Conservation (phyloP, 2,329 filamentous ascomycete genomes). For the Fusarium tuaranense region DNA sequence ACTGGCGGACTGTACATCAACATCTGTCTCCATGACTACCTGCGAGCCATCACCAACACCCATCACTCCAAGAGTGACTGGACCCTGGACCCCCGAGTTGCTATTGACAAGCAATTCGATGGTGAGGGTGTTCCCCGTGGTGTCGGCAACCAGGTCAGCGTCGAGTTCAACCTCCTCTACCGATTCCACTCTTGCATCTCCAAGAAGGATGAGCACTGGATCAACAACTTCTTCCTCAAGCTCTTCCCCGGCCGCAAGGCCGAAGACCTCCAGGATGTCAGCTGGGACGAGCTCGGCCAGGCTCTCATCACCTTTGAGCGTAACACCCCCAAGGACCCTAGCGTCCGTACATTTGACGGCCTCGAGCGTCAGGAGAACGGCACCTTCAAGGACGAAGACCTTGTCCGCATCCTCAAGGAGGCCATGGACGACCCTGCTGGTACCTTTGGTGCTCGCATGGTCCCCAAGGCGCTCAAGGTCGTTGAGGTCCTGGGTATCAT, state of each 20-base stretch:
- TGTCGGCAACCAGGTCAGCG: constrained; percentile 74
- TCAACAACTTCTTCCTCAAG: constrained; percentile 61
- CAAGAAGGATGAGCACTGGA: constrained; percentile 71
- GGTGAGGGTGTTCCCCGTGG: constrained; percentile 63
- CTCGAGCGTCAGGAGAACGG: constrained; percentile 62
- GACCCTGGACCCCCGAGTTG: constrained; percentile 73
- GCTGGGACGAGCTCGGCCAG: constrained; percentile 37
- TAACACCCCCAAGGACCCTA: constrained; percentile 52
- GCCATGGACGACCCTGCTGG: constrained; percentile 72
- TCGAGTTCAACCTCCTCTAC: constrained; percentile 77
- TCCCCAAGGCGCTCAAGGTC: constrained; percentile 68
- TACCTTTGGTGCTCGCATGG: constrained; percentile 68
- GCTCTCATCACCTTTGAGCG: constrained; percentile 34
- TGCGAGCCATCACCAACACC: constrained; percentile 70
- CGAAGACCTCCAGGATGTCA: constrained; percentile 54
- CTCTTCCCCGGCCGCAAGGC: constrained; percentile 43
- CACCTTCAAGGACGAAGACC: constrained; percentile 67
- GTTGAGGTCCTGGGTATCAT: constrained; percentile 74
- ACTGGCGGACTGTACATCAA: constrained; percentile 67
- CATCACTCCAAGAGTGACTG: constrained; percentile 69
- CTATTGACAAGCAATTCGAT: constrained; percentile 60
- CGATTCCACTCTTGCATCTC: constrained; percentile 74
- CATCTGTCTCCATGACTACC: constrained; percentile 69
- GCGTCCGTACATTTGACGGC: constrained; percentile 60
- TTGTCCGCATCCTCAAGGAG: constrained; percentile 66